Conservation (phyloP, 1,139 yeast genomes). For the Hansenula lynferdii region DNA sequence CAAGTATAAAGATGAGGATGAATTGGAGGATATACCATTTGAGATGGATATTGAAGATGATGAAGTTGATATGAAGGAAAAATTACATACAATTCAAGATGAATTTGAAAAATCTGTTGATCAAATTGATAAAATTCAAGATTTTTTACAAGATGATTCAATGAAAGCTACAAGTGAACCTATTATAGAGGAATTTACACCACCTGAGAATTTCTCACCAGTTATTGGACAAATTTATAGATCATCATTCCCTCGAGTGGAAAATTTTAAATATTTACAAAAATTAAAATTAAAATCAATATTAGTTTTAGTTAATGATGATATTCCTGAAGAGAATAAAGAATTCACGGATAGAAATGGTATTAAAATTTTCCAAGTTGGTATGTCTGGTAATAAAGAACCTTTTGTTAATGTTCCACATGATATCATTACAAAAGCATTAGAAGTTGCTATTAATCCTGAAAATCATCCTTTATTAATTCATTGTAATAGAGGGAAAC, state of each 20-base stretch:
- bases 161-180: background rate
- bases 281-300: slow-evolving; percentile 65
- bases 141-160: background rate
- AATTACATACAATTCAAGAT: background rate
- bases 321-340: slow-evolving; percentile 73
- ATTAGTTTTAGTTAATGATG: slow-evolving; percentile 85
- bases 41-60: slow-evolving; percentile 2
- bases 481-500: slow-evolving; percentile 96
- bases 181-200: slow-evolving; percentile 24
- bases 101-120: background rate
- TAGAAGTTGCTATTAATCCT: slow-evolving; percentile 77
- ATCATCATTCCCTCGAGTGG: slow-evolving; percentile 83
- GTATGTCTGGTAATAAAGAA: slow-evolving; percentile 94
- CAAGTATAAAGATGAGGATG: background rate
- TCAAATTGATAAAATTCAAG: background rate
- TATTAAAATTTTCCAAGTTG: slow-evolving; percentile 77
- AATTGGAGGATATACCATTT: slow-evolving; percentile 1
- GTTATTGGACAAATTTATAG: slow-evolving; percentile 80
- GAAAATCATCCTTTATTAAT: slow-evolving; percentile 85
- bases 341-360: slow-evolving; percentile 56
- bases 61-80: background rate
- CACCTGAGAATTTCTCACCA: slow-evolving; percentile 93
- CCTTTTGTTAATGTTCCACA: slow-evolving; percentile 86
- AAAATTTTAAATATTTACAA: slow-evolving; percentile 67
- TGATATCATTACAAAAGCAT: slow-evolving; percentile 71